Evolutionary conservation across 352 stramenopile species (phyloP).

Genomic region (Phytopythium litorale): DNA sequence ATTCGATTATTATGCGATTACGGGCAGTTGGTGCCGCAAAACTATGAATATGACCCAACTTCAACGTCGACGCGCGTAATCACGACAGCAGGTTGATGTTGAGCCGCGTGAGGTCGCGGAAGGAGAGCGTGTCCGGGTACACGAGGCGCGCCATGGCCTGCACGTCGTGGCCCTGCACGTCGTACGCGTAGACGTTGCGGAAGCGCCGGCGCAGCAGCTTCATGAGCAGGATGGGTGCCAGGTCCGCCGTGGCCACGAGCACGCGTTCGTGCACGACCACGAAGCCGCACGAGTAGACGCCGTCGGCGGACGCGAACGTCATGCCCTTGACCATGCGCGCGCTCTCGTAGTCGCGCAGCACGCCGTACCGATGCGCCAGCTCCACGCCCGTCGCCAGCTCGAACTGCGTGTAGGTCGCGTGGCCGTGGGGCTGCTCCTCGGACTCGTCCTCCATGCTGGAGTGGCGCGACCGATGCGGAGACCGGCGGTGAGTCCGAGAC

Average conservation of each 20-base stretch:
- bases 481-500: no score
- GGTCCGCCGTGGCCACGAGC: constrained; percentile 35
- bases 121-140: constrained; percentile 30
- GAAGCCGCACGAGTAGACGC: constrained; percentile 55
- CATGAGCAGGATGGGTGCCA: constrained; percentile 35
- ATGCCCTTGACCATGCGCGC: constrained; percentile 35
- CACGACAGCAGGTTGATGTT: constrained; percentile 27
- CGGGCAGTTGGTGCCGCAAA: background rate
- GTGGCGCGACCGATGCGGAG: background rate
- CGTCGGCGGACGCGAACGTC: constrained; percentile 38
- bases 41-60: background rate
- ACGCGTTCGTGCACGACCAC: constrained; percentile 48
- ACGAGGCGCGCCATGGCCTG: constrained; percentile 23
- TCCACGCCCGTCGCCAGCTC: constrained; percentile 4
- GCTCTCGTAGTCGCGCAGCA: constrained; percentile 41
- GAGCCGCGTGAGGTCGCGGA: constrained; percentile 22
- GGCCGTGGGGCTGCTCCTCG: background rate
- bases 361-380: constrained; percentile 13
- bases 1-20: background rate
- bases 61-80: background rate
- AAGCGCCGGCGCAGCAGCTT: constrained; percentile 33
- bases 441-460: background rate
- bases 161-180: constrained; percentile 8
- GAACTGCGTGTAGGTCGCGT: constrained; percentile 5
- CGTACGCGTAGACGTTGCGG: constrained; percentile 43